Percentiles rank a stretch among this genome's conserved stretches.
Conservation (phyloP, 2,329 filamentous ascomycete species). For the Karstenula rhodostoma region DNA sequence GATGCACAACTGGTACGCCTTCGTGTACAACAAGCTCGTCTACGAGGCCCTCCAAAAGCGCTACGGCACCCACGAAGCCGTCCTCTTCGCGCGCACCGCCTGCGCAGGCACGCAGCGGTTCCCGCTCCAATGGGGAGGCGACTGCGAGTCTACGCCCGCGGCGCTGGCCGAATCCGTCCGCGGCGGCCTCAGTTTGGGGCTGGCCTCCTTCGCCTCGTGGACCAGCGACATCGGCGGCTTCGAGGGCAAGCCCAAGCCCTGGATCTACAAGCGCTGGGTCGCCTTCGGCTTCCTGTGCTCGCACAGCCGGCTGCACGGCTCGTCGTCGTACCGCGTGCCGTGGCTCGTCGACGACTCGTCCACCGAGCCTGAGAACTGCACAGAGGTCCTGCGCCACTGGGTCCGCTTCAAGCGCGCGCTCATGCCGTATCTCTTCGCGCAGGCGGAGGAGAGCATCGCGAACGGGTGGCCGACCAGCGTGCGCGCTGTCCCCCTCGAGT, state of each 20-base stretch:
- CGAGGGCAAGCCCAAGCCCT: slow-evolving; percentile 71
- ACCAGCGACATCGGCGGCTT: slow-evolving; percentile 76
- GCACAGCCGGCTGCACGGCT: slow-evolving; percentile 75
- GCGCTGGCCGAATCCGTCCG: slow-evolving; percentile 76
- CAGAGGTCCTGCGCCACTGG: slow-evolving; percentile 63
- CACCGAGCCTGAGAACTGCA: slow-evolving; percentile 56
- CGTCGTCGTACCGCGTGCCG: slow-evolving; percentile 75
- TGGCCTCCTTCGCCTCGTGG: slow-evolving; percentile 74
- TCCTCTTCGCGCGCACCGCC: slow-evolving; percentile 73
- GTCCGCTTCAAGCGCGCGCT: slow-evolving; percentile 63
- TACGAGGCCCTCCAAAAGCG: slow-evolving; percentile 69
- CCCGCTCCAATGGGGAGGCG: slow-evolving; percentile 72
- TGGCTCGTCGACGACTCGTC: slow-evolving; percentile 75
- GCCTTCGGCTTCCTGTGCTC: slow-evolving; percentile 76
- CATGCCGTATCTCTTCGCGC: slow-evolving; percentile 66
- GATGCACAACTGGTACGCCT: slow-evolving; percentile 83
- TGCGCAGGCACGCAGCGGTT: slow-evolving; percentile 74
- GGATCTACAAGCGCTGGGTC: slow-evolving; percentile 80
- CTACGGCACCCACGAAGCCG: slow-evolving; percentile 62
- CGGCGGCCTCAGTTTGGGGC: slow-evolving; percentile 69
- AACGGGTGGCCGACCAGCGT: slow-evolving; percentile 68
- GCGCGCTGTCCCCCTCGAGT: slow-evolving; percentile 73
- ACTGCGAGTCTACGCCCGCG: slow-evolving; percentile 77
- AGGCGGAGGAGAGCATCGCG: slow-evolving; percentile 59
- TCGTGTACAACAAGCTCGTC: slow-evolving; percentile 74